Conservation (phyloP, 345 rosid genomes). For the Punica granatum region DNA sequence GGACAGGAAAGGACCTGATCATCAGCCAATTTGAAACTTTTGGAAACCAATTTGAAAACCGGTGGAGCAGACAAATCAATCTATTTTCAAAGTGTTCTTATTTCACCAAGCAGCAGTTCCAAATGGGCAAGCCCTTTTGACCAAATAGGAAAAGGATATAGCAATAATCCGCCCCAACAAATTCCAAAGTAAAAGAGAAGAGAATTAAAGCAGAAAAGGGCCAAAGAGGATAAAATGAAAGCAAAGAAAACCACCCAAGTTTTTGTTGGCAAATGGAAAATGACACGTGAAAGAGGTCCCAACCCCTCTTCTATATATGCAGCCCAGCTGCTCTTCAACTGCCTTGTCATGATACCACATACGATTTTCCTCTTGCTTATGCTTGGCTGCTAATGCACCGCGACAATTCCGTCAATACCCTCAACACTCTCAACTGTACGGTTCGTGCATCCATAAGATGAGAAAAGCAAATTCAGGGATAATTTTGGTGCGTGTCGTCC, state of each 20-base stretch:
- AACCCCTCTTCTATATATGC: neutral
- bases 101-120: neutral
- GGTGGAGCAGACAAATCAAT: neutral
- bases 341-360: too few species aligned
- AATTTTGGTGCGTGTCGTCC: too few species aligned
- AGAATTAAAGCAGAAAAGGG: neutral
- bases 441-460: too few species aligned
- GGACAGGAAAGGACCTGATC: too few species aligned
- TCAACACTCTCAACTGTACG: too few species aligned
- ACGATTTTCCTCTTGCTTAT: too few species aligned
- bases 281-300: neutral
- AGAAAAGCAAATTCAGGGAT: too few species aligned
- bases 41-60: neutral
- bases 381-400: too few species aligned
- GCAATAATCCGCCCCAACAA: neutral
- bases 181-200: too few species aligned
- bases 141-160: neutral
- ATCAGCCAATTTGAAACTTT: too few species aligned
- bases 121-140: neutral
- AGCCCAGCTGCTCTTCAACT: too few species aligned
- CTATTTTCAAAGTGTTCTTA: neutral
- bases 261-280: neutral
- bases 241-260: neutral
- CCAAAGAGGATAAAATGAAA: neutral
- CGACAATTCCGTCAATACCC: too few species aligned